Evolutionary conservation across 441 rosid species (phyloP).

Genomic region (Sinapis alba): DNA sequence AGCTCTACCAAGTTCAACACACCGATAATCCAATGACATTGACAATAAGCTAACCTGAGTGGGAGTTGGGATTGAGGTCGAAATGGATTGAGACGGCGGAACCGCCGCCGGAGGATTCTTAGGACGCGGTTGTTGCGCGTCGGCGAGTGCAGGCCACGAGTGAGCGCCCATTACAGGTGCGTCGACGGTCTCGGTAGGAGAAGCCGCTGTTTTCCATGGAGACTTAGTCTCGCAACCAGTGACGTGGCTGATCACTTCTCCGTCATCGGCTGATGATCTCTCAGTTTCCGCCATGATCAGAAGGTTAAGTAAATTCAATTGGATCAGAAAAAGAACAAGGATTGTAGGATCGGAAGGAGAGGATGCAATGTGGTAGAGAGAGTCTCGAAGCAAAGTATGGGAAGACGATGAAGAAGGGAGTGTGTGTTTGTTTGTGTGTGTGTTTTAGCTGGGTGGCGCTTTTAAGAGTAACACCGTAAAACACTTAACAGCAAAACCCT

Average conservation of each 20-base stretch:
- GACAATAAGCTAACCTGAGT: constrained; percentile 41
- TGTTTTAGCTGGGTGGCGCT: constrained; percentile 33
- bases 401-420: constrained; percentile 6
- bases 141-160: constrained; percentile 89
- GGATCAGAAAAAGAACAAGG: not conserved
- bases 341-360: constrained; percentile 14
- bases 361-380: constrained; percentile 31
- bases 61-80: constrained; percentile 30
- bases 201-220: constrained; percentile 74
- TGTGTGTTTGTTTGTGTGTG: not conserved
- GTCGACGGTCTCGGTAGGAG: constrained; percentile 43
- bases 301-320: constrained; percentile 7
- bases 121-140: constrained; percentile 58
- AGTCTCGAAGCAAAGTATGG: constrained; percentile 9
- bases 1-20: not conserved
- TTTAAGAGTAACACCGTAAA: constrained; percentile 19
- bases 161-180: constrained; percentile 81
- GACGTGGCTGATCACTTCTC: constrained; percentile 40
- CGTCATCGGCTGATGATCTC: constrained; percentile 57
- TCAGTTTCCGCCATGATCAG: constrained; percentile 79
- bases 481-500: constrained; percentile 35
- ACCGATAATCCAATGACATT: not conserved
- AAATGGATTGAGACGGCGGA: constrained; percentile 29
- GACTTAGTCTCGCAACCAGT: constrained; percentile 51
- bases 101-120: constrained; percentile 37